phyloP scores from a whole-genome alignment of 352 stramenopile species.

The Pythium aquatile region DNA sequence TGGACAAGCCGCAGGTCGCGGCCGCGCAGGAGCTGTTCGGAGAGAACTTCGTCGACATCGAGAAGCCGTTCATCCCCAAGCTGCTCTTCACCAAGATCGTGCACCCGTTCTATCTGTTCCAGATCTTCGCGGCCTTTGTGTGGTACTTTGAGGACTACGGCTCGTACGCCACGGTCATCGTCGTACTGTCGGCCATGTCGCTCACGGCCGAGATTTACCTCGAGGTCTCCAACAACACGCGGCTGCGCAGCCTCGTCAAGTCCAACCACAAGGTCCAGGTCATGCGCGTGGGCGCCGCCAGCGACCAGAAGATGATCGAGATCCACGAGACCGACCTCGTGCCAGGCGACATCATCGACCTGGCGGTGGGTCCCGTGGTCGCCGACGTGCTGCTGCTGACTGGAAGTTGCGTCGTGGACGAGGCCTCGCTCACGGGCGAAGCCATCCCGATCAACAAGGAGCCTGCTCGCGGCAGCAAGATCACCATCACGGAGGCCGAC shows the following conservation, averaged over 20 bases:
- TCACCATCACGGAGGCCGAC: conserved; percentile 31
- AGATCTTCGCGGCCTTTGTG: conserved; percentile 49
- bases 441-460: conserved; percentile 47
- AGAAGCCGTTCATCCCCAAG: conserved; percentile 29
- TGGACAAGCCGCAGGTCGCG: conserved; percentile 21
- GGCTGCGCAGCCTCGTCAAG: conserved; percentile 38
- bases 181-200: conserved; percentile 39
- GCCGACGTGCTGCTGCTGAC: conserved; percentile 46
- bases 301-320: conserved; percentile 10
- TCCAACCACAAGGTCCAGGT: conserved; percentile 40
- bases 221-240: conserved; percentile 43
- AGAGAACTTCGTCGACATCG: conserved; percentile 43
- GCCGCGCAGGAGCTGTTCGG: conserved; percentile 38
- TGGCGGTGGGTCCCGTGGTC: conserved; percentile 31
- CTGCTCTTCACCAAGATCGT: conserved; percentile 56
- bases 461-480: conserved; percentile 17
- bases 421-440: conserved; percentile 49
- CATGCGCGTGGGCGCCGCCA: conserved; percentile 15
- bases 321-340: conserved; percentile 43
- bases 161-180: conserved; percentile 42
- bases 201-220: conserved; percentile 52
- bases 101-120: conserved; percentile 65
- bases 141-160: conserved; percentile 51
- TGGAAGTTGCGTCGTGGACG: conserved; percentile 41
- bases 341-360: conserved; percentile 44